Conservation (phyloP, 768 basidiomycete species). For the Pseudohyphozyma bogoriensis region DNA sequence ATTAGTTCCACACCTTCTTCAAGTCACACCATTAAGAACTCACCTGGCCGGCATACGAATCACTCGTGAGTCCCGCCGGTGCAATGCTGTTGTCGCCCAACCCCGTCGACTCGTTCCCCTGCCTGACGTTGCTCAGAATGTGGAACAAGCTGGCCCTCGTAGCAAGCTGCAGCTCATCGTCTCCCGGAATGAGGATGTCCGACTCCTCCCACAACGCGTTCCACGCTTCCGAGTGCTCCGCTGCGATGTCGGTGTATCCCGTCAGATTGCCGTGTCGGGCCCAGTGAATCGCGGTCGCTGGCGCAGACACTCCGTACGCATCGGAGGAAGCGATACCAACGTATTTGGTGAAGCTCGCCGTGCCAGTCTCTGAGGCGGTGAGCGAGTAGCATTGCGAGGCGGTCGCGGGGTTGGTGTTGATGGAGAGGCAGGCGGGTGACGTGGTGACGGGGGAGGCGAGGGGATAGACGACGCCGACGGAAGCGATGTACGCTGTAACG, state of each 20-base stretch:
- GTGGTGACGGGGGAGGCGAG: neutral
- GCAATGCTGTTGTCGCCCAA: slow-evolving; percentile 25
- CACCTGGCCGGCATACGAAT: slow-evolving; percentile 19
- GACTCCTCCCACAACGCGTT: slow-evolving; percentile 5
- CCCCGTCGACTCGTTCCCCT: slow-evolving; percentile 16
- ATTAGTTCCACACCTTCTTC: neutral
- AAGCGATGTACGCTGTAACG: slow-evolving; percentile 23
- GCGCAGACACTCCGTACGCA: slow-evolving; percentile 13
- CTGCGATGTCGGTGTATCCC: slow-evolving; percentile 1
- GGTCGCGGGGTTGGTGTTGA: slow-evolving; percentile 13
- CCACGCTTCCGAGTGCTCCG: slow-evolving; percentile 11
- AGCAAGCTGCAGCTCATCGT: slow-evolving; percentile 18
- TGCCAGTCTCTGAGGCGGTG: neutral
- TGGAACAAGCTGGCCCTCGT: slow-evolving; percentile 23
- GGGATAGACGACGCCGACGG: neutral
- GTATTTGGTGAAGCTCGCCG: slow-evolving; percentile 14
- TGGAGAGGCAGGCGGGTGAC: slow-evolving; percentile 1
- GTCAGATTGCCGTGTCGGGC: neutral
- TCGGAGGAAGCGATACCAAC: slow-evolving; percentile 28
- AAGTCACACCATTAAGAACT: neutral
- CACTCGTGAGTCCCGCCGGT: slow-evolving; percentile 24
- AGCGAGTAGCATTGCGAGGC: slow-evolving; percentile 20
- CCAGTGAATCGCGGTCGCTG: slow-evolving; percentile 1
- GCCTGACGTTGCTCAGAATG: slow-evolving; percentile 18
- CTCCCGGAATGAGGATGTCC: slow-evolving; percentile 19